A percentile compares a stretch with the other conserved stretches of the same genome.
Evolutionary conservation across 331 rosid genomes (phyloP).

Genomic region (Arachis monticola): DNA sequence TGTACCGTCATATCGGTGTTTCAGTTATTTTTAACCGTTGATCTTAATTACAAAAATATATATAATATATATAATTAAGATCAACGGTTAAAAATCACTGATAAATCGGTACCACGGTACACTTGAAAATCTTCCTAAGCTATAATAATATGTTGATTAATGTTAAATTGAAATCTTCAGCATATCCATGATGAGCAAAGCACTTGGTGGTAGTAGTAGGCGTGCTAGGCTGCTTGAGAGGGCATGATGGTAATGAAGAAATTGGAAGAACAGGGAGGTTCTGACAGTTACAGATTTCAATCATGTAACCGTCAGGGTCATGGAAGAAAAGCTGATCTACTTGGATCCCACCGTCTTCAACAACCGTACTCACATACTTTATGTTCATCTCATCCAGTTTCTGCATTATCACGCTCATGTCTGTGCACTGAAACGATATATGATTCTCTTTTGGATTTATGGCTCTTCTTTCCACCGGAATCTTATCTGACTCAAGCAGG

Average conservation of each 20-base stretch:
- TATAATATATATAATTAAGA: too few relatives aligned
- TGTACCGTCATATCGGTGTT: too few relatives aligned
- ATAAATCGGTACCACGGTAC: too few relatives aligned
- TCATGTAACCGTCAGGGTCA: slow-evolving; percentile 78
- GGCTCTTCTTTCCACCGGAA: slow-evolving; percentile 40
- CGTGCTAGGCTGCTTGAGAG: slow-evolving; percentile 44
- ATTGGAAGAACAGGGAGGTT: slow-evolving; percentile 74
- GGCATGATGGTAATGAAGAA: slow-evolving; percentile 40
- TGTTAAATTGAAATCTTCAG: slow-evolving; percentile 48
- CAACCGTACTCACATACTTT: slow-evolving; percentile 58
- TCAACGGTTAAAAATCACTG: too few relatives aligned
- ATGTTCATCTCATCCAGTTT: slow-evolving; percentile 59
- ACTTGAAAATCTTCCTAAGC: too few relatives aligned
- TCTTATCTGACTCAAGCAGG: slow-evolving; percentile 55
- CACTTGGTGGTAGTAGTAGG: too few relatives aligned
- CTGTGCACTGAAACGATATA: slow-evolving; percentile 67
- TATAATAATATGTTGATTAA: too few relatives aligned
- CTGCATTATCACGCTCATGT: slow-evolving; percentile 49
- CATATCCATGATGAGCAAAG: slow-evolving; percentile 55
- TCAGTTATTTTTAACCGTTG: too few relatives aligned
- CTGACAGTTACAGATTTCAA: slow-evolving; percentile 78
- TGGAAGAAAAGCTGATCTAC: slow-evolving; percentile 84
- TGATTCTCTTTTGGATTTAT: slow-evolving; percentile 79
- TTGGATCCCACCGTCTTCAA: slow-evolving; percentile 65
- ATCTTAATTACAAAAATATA: too few relatives aligned